A percentile compares a stretch with the other conserved stretches of the same genome.
Conservation (phyloP, 2,329 filamentous ascomycete species). For the Fusarium transvaalense region DNA sequence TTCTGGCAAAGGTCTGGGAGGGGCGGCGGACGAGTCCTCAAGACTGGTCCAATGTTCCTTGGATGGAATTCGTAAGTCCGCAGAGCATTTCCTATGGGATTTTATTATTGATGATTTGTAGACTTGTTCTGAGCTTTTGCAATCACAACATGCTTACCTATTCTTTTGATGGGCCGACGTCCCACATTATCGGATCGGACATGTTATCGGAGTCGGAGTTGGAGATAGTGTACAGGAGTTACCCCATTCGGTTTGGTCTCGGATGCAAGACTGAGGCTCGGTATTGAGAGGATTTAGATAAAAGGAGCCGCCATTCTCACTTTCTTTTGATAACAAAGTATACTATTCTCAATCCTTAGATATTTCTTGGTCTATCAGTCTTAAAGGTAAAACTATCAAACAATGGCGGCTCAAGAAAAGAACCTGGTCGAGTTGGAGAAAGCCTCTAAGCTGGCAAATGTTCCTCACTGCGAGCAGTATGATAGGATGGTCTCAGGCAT, state of each 20-base stretch:
- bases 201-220: conserved; percentile 14
- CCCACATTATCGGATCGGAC: not conserved
- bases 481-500: conserved; percentile 75
- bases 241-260: conserved; percentile 24
- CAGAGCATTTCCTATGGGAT: rapidly evolving
- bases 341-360: rapidly evolving
- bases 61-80: conserved; percentile 49
- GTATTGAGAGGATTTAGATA: not conserved
- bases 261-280: not conserved
- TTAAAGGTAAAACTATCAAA: rapidly evolving
- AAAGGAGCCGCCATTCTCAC: not conserved
- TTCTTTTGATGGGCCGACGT: conserved; percentile 29
- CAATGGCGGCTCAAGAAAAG: conserved; percentile 30
- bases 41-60: conserved; percentile 42
- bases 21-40: conserved; percentile 31
- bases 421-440: conserved; percentile 31
- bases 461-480: conserved; percentile 71
- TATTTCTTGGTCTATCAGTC: rapidly evolving
- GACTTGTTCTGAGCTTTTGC: conserved; percentile 37
- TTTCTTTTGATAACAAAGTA: rapidly evolving
- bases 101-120: not conserved
- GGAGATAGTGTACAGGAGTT: not conserved
- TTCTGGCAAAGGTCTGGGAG: conserved; percentile 46
- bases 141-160: conserved; percentile 37
- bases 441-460: conserved; percentile 56